Base-by-base conservation (phyloP, 371 early-diverging fungal genomes). In the Actinomortierella wolfii region DNA sequence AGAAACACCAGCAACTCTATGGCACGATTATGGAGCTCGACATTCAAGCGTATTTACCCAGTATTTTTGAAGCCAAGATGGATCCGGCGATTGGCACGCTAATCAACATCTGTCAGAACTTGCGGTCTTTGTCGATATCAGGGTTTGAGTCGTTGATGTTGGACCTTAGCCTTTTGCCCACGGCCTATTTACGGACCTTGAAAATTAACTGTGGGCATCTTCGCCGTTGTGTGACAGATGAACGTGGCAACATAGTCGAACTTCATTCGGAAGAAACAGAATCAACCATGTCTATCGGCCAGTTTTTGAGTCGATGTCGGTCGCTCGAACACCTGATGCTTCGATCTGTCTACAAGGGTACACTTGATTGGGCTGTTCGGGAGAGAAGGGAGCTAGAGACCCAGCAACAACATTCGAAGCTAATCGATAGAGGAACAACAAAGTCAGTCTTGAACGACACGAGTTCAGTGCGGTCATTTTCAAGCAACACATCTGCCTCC, bases 331-430 rank as follows among this genome's bases (percentile, higher is more conserved):
- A 73, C 44, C 41, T 73, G 26, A 17, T 62, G 25, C 34, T 73
- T 26, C 58, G 61, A 6, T 56, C 74, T 40, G 74, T 73, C 0
- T 57, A 67, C 42, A 67, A 67, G 24, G 34, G 59, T 18, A 29
- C 67, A 51, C 47, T 73, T 21, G 67, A 59, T 18, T 73, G 74
- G 74, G 74, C 74, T 39, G 74, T 73, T 8, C 51, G 56, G 14
- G 74, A 73, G 39, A 67, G 74, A 1, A 44, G 54, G 28, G 51
- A 58, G 34, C 54, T 63, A 44, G 45, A 73, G 67, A 67, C 66
- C 53, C 7, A 44, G 11, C 14, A 25, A 11, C 8, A 45, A 45
- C 8, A 6, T 15, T 41, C 42, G 42, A 17, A 6, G 6, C 17
- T 21, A 45, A 17, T 17, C 5, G 3, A 47, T 11, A 1, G 18